Evolutionary conservation across 768 basidiomycete genomes (phyloP).

Genomic region (Amanita molliuscula): DNA sequence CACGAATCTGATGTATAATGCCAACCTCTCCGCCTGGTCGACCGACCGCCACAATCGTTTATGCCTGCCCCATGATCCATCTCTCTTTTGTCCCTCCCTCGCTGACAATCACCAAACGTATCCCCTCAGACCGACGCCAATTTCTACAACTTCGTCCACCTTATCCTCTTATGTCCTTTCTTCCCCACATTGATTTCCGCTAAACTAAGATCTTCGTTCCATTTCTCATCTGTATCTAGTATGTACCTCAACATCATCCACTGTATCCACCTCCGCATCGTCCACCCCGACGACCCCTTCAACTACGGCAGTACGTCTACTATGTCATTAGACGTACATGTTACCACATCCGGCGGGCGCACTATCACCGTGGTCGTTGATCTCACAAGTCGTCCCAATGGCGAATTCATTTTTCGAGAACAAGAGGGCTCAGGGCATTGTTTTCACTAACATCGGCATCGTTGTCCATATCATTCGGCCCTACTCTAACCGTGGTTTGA

Average conservation of each 20-base stretch:
- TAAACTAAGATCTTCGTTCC: background rate
- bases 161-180: constrained; percentile 3
- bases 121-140: background rate
- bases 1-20: background rate
- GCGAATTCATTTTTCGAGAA: constrained; percentile 48
- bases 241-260: constrained; percentile 5
- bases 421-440: constrained; percentile 49
- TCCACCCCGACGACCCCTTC: constrained; percentile 1
- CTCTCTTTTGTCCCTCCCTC: background rate
- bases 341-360: background rate
- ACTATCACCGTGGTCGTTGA: constrained; percentile 1
- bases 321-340: background rate
- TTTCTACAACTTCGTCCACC: background rate
- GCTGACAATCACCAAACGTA: background rate
- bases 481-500: constrained; percentile 17
- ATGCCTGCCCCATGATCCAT: background rate
- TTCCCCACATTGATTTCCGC: background rate
- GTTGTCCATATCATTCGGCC: constrained; percentile 42
- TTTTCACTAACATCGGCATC: constrained; percentile 45
- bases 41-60: constrained; percentile 2
- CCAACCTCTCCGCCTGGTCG: background rate
- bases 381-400: constrained; percentile 8
- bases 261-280: constrained; percentile 2
- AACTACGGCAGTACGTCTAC: constrained; percentile 3
- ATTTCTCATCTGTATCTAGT: constrained; percentile 3